These are phyloP conservation scores for Xerocomus tenax DNA, from an alignment of 1,284 basidiomycete genomes.

Conservation along the genomic window DNA sequence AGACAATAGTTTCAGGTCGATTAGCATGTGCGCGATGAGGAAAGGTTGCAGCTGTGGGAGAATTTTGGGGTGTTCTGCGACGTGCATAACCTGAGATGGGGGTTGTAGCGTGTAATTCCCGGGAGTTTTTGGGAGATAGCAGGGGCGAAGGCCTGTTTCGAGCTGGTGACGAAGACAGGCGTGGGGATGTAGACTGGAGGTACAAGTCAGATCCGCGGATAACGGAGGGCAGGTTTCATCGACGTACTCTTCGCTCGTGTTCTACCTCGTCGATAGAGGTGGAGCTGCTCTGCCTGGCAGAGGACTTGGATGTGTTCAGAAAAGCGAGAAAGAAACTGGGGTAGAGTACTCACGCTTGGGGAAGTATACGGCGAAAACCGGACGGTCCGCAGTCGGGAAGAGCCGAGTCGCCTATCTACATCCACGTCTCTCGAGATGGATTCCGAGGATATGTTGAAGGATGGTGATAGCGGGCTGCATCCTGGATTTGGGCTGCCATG, in stretches of 20 bases:
- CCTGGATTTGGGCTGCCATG: slow-evolving; percentile 22
- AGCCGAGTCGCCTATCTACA: slow-evolving; percentile 21
- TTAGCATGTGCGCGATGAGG: slow-evolving; percentile 31
- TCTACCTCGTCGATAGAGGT: slow-evolving; percentile 25
- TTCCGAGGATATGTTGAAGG: slow-evolving; percentile 36
- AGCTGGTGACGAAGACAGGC: slow-evolving; percentile 37
- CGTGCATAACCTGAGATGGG: slow-evolving; percentile 72
- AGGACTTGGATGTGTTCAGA: slow-evolving; percentile 16
- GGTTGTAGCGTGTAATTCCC: slow-evolving; percentile 41
- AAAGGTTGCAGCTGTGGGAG: slow-evolving; percentile 61
- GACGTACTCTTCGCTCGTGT: slow-evolving; percentile 21
- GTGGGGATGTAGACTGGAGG: slow-evolving; percentile 39
- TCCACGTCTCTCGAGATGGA: slow-evolving; percentile 39
- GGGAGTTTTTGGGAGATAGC: slow-evolving; percentile 24
- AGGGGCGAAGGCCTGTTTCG: slow-evolving; percentile 26
- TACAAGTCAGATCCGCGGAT: slow-evolving; percentile 11
- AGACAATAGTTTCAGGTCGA: slow-evolving; percentile 33
- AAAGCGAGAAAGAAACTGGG: background rate
- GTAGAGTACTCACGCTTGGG: slow-evolving; percentile 40
- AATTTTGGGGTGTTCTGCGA: slow-evolving; percentile 63
- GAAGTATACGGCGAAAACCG: slow-evolving; percentile 62
- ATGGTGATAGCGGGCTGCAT: slow-evolving; percentile 29
- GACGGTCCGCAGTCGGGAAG: slow-evolving; percentile 35
- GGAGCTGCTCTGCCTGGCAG: slow-evolving; percentile 21
- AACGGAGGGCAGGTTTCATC: slow-evolving; percentile 10